Conservation (phyloP, 1,139 yeast genomes). For the Candida sojae region DNA sequence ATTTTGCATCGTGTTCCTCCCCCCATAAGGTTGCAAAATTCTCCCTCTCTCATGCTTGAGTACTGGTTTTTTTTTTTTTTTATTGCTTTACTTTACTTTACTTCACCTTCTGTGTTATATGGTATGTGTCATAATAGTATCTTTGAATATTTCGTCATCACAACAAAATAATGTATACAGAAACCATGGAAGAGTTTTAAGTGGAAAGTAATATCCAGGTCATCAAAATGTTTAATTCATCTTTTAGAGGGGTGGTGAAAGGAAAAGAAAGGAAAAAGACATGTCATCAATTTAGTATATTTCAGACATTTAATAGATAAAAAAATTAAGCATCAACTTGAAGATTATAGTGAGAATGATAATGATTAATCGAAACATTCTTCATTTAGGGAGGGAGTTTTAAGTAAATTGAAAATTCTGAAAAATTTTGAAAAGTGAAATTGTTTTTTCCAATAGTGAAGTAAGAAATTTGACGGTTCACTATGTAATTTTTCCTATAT, state of each 20-base stretch:
- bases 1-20: too few species aligned
- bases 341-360: neutral
- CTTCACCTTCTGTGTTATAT: neutral
- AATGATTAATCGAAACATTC: neutral
- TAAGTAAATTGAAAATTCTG: neutral
- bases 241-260: too few species aligned
- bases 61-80: neutral
- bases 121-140: neutral
- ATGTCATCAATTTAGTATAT: neutral
- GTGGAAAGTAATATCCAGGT: too few species aligned
- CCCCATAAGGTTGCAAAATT: too few species aligned
- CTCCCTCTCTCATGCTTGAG: too few species aligned
- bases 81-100: neutral
- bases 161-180: neutral
- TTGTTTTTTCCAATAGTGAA: neutral
- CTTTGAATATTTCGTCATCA: neutral
- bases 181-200: too few species aligned
- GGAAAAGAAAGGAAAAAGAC: too few species aligned
- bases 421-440: neutral
- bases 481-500: too few species aligned
- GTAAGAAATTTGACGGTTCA: neutral
- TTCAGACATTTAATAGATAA: neutral
- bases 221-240: too few species aligned
- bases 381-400: neutral
- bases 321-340: neutral